These are phyloP conservation scores for Nicotiana otophora DNA, from an alignment of 257 asterid genomes.

Conservation along the genomic window DNA sequence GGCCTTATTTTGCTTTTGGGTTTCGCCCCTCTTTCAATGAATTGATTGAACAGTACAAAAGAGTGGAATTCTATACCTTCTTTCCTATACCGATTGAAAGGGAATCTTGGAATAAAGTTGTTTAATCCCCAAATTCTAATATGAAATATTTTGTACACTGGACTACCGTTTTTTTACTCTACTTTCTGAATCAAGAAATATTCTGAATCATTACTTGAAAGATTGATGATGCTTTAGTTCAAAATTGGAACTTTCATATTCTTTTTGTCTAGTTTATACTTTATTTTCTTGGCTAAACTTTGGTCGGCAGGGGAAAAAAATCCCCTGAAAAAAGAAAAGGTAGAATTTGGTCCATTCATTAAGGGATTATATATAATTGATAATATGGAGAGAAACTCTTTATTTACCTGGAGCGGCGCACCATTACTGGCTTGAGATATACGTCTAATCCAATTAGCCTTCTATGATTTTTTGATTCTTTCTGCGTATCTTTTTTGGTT, in stretches of 20 bases:
- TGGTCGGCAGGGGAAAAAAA: slow-evolving; percentile 20
- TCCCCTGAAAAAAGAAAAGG: background rate
- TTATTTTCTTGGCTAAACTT: slow-evolving; percentile 29
- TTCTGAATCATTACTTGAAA: background rate
- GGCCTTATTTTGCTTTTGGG: background rate
- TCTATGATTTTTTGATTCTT: background rate
- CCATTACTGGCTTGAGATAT: slow-evolving; percentile 9
- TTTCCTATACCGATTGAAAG: background rate
- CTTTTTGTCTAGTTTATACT: slow-evolving; percentile 1
- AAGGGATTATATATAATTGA: slow-evolving; percentile 1
- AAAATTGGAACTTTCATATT: background rate
- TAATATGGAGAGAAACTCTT: background rate
- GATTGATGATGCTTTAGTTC: slow-evolving; percentile 7
- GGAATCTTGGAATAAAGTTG: too few species aligned
- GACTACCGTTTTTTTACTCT: background rate
- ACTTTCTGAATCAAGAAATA: background rate
- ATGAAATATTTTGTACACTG: too few species aligned
- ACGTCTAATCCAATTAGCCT: background rate
- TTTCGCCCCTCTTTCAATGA: background rate
- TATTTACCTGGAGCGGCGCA: slow-evolving; percentile 17
- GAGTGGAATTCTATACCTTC: background rate
- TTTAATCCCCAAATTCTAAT: rapidly evolving
- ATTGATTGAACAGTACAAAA: background rate
- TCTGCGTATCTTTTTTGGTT: background rate
- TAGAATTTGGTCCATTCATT: slow-evolving; percentile 26